Evolutionary conservation across 176 grass and related monocot species (phyloP).

Genomic region (Oryza brachyantha): DNA sequence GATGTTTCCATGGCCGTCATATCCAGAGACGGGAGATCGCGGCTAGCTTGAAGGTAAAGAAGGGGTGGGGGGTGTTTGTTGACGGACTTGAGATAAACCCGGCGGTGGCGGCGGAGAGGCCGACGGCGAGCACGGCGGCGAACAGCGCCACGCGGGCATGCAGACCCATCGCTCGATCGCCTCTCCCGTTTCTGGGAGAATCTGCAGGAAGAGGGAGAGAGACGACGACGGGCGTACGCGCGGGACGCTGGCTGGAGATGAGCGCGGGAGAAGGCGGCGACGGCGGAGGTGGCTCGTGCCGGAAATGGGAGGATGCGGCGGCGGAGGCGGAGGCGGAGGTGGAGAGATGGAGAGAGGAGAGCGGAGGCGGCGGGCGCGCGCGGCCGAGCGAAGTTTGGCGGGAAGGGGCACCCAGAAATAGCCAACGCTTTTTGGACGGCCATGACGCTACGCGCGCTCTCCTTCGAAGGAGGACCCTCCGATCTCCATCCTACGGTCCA

Average conservation of each 20-base stretch:
- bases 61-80: too few relatives aligned
- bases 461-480: too few relatives aligned
- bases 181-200: neutral
- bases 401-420: neutral
- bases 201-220: neutral
- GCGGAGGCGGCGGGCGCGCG: neutral
- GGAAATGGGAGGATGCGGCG: neutral
- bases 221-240: constrained; percentile 19
- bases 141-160: constrained; percentile 1
- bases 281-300: neutral
- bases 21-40: neutral
- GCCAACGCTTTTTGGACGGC: neutral
- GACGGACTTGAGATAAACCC: constrained; percentile 38
- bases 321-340: neutral
- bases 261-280: neutral
- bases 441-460: neutral
- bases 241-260: neutral
- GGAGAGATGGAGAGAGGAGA: neutral
- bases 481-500: too few relatives aligned
- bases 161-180: constrained; percentile 2
- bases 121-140: constrained; percentile 3
- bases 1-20: neutral
- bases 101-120: constrained; percentile 1
- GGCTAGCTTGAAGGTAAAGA: neutral
- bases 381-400: neutral